These are phyloP conservation scores for Bombardia bombarda DNA, from an alignment of 495 filamentous ascomycete genomes.

Conservation along the genomic window DNA sequence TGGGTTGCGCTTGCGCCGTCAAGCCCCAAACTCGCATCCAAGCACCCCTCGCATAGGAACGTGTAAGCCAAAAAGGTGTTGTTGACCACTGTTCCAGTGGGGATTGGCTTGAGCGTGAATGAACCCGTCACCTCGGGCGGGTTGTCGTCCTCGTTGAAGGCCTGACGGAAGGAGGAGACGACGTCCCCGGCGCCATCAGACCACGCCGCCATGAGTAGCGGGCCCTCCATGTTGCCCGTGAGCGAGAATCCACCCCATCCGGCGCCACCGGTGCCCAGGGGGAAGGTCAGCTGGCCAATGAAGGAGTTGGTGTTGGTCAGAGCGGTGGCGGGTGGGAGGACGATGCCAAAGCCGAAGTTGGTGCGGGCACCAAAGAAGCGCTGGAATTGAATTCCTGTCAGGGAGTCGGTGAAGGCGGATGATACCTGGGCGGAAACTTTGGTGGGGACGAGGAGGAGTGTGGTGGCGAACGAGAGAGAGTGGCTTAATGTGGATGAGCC, in stretches of 20 bases:
- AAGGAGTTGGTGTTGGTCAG: constrained; percentile 8
- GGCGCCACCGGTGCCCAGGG: constrained; percentile 7
- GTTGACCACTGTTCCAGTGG: constrained; percentile 7
- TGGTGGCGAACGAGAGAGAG: background rate
- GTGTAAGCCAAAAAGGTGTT: constrained; percentile 14
- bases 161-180: constrained; percentile 15
- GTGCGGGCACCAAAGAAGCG: constrained; percentile 19
- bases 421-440: background rate
- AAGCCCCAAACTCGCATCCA: constrained; percentile 9
- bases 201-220: constrained; percentile 12
- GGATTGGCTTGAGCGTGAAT: constrained; percentile 13
- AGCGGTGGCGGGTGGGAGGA: constrained; percentile 11
- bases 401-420: constrained; percentile 15
- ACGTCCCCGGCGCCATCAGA: constrained; percentile 11
- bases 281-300: constrained; percentile 23
- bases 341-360: constrained; percentile 19
- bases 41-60: constrained; percentile 16
- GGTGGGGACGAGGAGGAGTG: background rate
- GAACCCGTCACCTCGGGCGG: constrained; percentile 11
- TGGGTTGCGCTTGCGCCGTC: constrained; percentile 2
- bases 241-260: constrained; percentile 20
- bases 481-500: too few relatives aligned
- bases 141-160: constrained; percentile 18
- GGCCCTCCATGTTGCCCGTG: constrained; percentile 15
- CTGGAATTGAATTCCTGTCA: constrained; percentile 19